These are phyloP conservation scores for Trichosporon faecale DNA, from an alignment of 1,284 basidiomycete species.

Conservation along the genomic window DNA sequence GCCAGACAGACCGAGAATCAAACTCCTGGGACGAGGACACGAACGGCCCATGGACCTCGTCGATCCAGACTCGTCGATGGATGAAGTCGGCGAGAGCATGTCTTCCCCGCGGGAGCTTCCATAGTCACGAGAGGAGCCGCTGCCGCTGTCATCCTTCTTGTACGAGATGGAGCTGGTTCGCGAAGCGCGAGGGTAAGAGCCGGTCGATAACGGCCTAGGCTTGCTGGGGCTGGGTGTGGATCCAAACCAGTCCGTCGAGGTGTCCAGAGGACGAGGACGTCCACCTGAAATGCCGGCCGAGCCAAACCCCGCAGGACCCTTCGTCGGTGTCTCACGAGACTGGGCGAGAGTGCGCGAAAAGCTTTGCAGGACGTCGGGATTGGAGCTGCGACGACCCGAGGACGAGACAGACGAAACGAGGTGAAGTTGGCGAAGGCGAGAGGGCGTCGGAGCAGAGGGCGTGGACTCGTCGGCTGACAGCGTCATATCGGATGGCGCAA, in stretches of 20 bases:
- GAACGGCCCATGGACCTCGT: slow-evolving; percentile 22
- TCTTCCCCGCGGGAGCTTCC: slow-evolving; percentile 17
- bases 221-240: slow-evolving; percentile 18
- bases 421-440: slow-evolving; percentile 39
- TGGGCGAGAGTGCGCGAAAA: slow-evolving; percentile 10
- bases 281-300: slow-evolving; percentile 16
- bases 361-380: slow-evolving; percentile 20
- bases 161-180: slow-evolving; percentile 45
- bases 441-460: slow-evolving; percentile 32
- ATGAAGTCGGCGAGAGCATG: not conserved
- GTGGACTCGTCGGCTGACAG: slow-evolving; percentile 13
- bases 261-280: slow-evolving; percentile 36
- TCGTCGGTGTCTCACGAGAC: slow-evolving; percentile 27
- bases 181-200: slow-evolving; percentile 9
- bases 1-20: slow-evolving; percentile 28
- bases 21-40: slow-evolving; percentile 41
- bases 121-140: slow-evolving; percentile 25
- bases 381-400: slow-evolving; percentile 28
- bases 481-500: slow-evolving; percentile 12
- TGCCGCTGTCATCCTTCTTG: slow-evolving; percentile 36
- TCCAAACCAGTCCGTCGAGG: slow-evolving; percentile 12
- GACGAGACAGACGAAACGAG: slow-evolving; percentile 31
- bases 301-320: slow-evolving; percentile 38
- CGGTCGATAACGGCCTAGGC: slow-evolving; percentile 9
- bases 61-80: slow-evolving; percentile 4